Evolutionary conservation across 2,329 filamentous ascomycete genomes (phyloP), one percentile per base, ranked within the genome.

Genomic region (Talaromyces albobiverticillius): DNA sequence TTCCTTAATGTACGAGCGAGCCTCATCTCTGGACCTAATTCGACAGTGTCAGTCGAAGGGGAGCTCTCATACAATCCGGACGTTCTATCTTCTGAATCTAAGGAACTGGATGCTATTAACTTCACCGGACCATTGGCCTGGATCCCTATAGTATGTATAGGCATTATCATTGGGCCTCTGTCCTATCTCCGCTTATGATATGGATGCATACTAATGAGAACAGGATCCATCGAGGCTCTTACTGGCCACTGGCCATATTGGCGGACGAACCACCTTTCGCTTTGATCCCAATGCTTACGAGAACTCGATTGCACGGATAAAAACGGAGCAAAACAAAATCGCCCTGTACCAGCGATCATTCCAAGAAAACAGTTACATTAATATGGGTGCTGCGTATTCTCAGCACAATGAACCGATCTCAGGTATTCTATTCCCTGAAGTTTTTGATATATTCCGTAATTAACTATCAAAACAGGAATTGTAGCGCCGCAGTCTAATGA

Each of bases 61-160:
- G n/a, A 41, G n/a, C 31, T 53, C 26, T 49, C 45, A 59, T 25
- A 32, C 2, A 64, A 16, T 60, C 60, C 54, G 25, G 48, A 5
- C n/a, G 54, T 34, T 7, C 32, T n/a, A 13, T 51, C 2, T 46
- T 43, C 29, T 36, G 51, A 18, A 26, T 55, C 13, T 16, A 51
- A 29, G 18, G 34, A 50, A 14, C 49, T 61, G 52, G 46, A 56
- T 1, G 29, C 49, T 7, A 59, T 60, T 34, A 57, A 63, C 11
- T 60, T 67, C n/a, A 64, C 60, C 10, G 69, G 70, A 1, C 68
- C 68, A 11, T 46, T 72, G 4, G 42, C 60, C 26, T 73, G 69
- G 69, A 38, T 68, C 26, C 56, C 60, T 36, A 57, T 57, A 26
- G 70, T 73, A 66, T 26, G 66, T 55, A 22, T 36, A 16, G 16